A percentile compares a stretch with the other conserved stretches of the same genome.
phyloP scores from a whole-genome alignment of 257 asterid genomes.

The Salvia rosmarinus region DNA sequence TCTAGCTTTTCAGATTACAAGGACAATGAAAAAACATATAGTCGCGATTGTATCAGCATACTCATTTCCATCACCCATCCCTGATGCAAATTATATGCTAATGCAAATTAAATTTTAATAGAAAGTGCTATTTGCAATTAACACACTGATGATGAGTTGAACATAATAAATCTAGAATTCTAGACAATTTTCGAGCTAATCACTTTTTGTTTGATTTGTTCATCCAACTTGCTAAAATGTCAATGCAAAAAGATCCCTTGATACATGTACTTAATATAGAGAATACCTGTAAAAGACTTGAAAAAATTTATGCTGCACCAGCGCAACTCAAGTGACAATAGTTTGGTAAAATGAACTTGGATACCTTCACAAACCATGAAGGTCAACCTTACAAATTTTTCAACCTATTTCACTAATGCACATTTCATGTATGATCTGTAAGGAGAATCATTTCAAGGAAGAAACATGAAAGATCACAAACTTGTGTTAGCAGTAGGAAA shows the following conservation, averaged over 20 bases:
- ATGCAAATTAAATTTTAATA: background rate
- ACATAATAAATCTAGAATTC: slow-evolving; percentile 8
- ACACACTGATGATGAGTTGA: slow-evolving; percentile 2
- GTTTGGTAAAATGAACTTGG: no score
- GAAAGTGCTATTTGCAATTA: slow-evolving; percentile 15
- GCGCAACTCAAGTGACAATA: no score
- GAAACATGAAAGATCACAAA: no score
- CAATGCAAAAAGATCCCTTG: background rate
- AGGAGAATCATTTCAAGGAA: no score
- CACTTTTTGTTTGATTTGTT: slow-evolving; percentile 16
- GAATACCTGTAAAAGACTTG: background rate
- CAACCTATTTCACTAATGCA: no score
- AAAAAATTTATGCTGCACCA: background rate
- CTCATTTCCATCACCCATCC: slow-evolving; percentile 2
- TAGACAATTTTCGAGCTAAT: slow-evolving; percentile 14
- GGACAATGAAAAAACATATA: no score
- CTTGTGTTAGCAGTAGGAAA: no score
- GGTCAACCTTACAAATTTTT: no score
- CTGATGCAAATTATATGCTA: background rate
- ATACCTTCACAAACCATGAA: no score
- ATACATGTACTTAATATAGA: background rate
- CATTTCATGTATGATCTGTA: no score
- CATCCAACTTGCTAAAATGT: background rate
- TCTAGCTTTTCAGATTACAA: background rate
- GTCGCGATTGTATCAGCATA: slow-evolving; percentile 23